A percentile compares a stretch with the other conserved stretches of the same genome.
Evolutionary conservation across 352 stramenopile genomes (phyloP).

Genomic region (Stramenopiles sp.): DNA sequence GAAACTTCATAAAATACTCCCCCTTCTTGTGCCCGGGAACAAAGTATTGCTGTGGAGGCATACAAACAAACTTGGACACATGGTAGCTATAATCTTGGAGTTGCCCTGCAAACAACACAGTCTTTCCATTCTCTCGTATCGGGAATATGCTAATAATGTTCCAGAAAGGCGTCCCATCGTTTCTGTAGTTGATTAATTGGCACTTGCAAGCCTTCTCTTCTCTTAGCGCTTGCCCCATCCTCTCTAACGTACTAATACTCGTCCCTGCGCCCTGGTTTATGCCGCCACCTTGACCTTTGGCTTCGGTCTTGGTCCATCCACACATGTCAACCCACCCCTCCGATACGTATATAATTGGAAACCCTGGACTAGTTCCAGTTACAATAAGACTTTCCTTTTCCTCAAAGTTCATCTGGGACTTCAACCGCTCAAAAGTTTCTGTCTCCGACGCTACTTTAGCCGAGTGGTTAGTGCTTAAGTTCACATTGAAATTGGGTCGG

Average conservation of each 20-base stretch:
- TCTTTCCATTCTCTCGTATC: not conserved
- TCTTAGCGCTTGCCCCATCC: not conserved
- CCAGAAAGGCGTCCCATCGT: not conserved
- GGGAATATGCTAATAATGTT: not conserved
- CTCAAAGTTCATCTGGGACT: not conserved
- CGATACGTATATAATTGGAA: not conserved
- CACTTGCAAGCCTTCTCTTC: not conserved
- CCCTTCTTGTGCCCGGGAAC: not conserved
- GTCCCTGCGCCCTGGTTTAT: not conserved
- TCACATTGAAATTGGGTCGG: too few species aligned
- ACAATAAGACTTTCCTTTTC: not conserved
- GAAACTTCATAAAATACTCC: not conserved
- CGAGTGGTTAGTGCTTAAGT: too few species aligned
- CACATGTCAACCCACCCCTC: not conserved
- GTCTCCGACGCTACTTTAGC: too few species aligned
- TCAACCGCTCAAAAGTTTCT: slow-evolving; percentile 1
- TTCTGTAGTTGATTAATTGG: not conserved
- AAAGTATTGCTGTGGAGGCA: not conserved
- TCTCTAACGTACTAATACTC: not conserved
- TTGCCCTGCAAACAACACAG: not conserved
- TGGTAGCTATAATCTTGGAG: not conserved
- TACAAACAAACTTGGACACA: not conserved
- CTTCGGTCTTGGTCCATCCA: not conserved
- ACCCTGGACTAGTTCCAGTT: not conserved
- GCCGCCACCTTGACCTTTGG: not conserved